Evolutionary conservation across 1,284 basidiomycete species (phyloP), one percentile per base, ranked within the genome.

Genomic region (Paramarasmius palmivorus): DNA sequence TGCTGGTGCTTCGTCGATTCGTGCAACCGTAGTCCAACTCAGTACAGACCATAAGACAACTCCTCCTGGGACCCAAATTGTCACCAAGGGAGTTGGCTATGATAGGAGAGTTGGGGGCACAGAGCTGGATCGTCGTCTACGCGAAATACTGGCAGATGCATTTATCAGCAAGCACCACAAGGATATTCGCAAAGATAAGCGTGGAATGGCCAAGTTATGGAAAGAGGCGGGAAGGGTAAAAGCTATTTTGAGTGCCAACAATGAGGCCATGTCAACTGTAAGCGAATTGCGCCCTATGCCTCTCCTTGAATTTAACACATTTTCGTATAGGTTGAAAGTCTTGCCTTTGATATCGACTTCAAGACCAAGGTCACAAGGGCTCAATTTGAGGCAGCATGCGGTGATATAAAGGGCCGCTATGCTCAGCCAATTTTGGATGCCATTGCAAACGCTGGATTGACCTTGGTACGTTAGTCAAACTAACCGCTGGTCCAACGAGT

Each of bases 161-260:
- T 97, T 98, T 69, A 82, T 90, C 62, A 68, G 74, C 51, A 88
- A 86, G 68, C 74, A 86, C 60, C 79, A 79, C 61, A 81, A 76
- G 66, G 79, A 86, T 59, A 78, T 90, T 41, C 77, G 83, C 22
- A 77, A 79, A 60, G 93, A 98, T 68, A 84, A 85, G 65, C 82
- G 88, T 56, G 95, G 91, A 1, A 90, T 98, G 88, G 90, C 93
- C 3, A 95, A 95, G 71, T 73, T 99, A 15, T 89, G 92, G 81
- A 95, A 94, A 70, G 97, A 99, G 71, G 93, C 96, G 0, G 85
- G 83, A 46, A 82, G 95, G 52, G 84, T 98, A 62, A 99, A 98
- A 77, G 82, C 89, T 19, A 90, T 99, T 61, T 75, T 99, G 56
- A 97, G 94, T 64, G 95, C 95, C 47, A 99, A 99, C 68, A 78